These are phyloP conservation scores for Boletus bicolor DNA, from an alignment of 768 basidiomycete genomes.

Conservation along the genomic window DNA sequence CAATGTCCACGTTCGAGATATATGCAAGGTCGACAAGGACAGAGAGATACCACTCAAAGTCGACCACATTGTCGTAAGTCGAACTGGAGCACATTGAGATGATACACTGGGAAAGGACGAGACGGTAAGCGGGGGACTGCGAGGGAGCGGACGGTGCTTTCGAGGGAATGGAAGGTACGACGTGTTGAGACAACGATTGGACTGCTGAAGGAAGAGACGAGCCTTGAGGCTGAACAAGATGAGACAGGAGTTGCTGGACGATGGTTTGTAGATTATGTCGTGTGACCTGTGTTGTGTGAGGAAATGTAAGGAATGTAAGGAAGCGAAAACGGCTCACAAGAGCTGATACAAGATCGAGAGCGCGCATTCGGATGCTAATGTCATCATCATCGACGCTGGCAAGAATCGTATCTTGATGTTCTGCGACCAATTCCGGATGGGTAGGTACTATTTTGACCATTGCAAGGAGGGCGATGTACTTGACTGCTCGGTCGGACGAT, in stretches of 20 bases:
- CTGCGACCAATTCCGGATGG: constrained; percentile 83
- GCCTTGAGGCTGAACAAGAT: constrained; percentile 66
- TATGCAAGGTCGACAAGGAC: constrained; percentile 91
- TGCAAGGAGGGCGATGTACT: constrained; percentile 94
- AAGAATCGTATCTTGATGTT: constrained; percentile 90
- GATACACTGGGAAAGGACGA: constrained; percentile 76
- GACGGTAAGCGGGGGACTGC: constrained; percentile 82
- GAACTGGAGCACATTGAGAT: constrained; percentile 82
- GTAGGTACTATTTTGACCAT: constrained; percentile 94
- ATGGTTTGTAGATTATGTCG: constrained; percentile 82
- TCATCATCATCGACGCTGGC: constrained; percentile 89
- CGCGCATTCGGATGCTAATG: constrained; percentile 93
- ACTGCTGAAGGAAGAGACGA: constrained; percentile 56
- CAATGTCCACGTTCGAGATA: constrained; percentile 77
- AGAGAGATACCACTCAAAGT: constrained; percentile 98
- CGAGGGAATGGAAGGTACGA: constrained; percentile 39
- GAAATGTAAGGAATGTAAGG: background rate
- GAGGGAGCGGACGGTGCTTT: constrained; percentile 48
- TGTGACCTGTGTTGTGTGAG: constrained; percentile 56
- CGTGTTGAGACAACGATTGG: constrained; percentile 49
- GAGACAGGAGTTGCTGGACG: constrained; percentile 84
- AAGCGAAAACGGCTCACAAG: constrained; percentile 57
- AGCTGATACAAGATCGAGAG: constrained; percentile 87
- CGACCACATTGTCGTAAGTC: constrained; percentile 81
- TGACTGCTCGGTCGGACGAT: constrained; percentile 56